A percentile compares a stretch with the other conserved stretches of the same genome.
Evolutionary conservation across 768 basidiomycete species (phyloP).

Genomic region (Gelatoporia subvermispora): DNA sequence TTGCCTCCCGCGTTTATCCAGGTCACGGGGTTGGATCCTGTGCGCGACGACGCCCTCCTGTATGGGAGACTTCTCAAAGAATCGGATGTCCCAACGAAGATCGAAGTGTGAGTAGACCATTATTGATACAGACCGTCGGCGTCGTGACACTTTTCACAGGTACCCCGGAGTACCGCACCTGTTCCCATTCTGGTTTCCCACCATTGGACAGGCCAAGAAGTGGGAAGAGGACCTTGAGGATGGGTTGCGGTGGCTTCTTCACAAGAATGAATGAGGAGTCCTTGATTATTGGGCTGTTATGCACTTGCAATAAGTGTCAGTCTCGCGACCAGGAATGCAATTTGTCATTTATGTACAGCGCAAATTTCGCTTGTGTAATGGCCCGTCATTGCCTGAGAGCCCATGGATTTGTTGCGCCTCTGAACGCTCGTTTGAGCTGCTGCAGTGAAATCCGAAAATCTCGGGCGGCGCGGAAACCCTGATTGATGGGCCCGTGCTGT

Average conservation of each 20-base stretch:
- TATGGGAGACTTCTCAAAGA: conserved; percentile 21
- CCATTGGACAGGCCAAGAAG: conserved; percentile 8
- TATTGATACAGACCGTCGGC: neutral
- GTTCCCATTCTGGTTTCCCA: conserved; percentile 11
- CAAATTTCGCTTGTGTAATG: too few species aligned
- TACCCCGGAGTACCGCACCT: conserved; percentile 24
- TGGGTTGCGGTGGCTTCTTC: conserved; percentile 19
- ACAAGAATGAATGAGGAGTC: too few species aligned
- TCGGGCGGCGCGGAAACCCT: too few species aligned
- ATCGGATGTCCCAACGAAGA: conserved; percentile 15
- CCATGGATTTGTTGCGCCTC: too few species aligned
- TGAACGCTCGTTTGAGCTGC: too few species aligned
- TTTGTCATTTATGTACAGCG: too few species aligned
- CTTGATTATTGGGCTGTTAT: too few species aligned
- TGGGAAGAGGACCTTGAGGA: conserved; percentile 9
- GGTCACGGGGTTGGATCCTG: conserved; percentile 18
- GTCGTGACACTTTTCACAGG: conserved; percentile 6
- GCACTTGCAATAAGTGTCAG: too few species aligned
- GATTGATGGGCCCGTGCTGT: too few species aligned
- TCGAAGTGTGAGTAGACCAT: conserved; percentile 14
- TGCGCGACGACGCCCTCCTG: conserved; percentile 25
- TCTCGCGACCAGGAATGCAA: too few species aligned
- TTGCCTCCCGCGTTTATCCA: conserved; percentile 23
- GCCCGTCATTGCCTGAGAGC: too few species aligned
- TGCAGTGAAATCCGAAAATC: too few species aligned